phyloP scores from a whole-genome alignment of 371 early-diverging fungal species.

The Mortierella sp. region DNA sequence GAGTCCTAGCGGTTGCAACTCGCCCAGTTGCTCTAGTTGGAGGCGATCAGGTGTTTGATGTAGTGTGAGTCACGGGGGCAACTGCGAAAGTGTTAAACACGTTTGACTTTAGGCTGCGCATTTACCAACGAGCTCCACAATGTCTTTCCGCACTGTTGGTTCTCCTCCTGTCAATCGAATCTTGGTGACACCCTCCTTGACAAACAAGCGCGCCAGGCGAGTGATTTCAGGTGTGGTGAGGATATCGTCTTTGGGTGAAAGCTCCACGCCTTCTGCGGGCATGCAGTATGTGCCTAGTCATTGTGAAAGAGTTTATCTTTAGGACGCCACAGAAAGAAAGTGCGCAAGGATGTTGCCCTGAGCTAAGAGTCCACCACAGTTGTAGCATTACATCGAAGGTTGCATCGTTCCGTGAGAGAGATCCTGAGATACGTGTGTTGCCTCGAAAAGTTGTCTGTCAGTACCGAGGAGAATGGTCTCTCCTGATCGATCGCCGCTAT shows the following conservation, averaged over 20 bases:
- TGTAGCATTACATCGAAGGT: constrained; percentile 81
- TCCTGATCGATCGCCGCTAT: constrained; percentile 56
- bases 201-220: constrained; percentile 83
- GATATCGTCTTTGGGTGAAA: constrained; percentile 77
- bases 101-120: neutral
- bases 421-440: constrained; percentile 93
- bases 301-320: neutral
- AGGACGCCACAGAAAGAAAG: neutral
- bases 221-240: constrained; percentile 86
- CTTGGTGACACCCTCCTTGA: constrained; percentile 88
- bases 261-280: constrained; percentile 90
- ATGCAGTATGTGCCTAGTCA: constrained; percentile 91
- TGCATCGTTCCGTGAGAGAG: constrained; percentile 93
- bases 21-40: constrained; percentile 68
- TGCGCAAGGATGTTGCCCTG: neutral
- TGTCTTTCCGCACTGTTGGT: constrained; percentile 93
- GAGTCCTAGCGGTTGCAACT: constrained; percentile 76
- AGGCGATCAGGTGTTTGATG: neutral
- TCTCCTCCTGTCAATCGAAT: constrained; percentile 96
- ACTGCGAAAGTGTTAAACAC: neutral
- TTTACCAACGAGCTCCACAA: constrained; percentile 82
- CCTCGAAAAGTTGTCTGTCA: constrained; percentile 83
- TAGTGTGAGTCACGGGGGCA: neutral
- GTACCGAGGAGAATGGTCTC: constrained; percentile 53
- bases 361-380: neutral